These are phyloP conservation scores for Sporothrix pseudoabietina DNA, from an alignment of 2,329 filamentous ascomycete genomes.

Conservation along the genomic window DNA sequence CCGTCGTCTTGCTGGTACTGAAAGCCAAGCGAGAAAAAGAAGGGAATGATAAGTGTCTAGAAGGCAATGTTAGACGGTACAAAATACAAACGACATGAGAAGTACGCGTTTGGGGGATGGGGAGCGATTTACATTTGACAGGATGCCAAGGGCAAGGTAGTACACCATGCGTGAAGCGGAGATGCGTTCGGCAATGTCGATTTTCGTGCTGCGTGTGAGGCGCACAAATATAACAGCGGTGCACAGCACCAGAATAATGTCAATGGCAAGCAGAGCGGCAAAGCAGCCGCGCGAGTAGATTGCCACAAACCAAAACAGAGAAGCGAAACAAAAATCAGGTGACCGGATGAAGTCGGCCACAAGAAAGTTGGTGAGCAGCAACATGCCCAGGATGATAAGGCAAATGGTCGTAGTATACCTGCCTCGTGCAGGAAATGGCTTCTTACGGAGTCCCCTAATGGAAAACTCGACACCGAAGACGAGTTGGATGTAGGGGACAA, in stretches of 20 bases:
- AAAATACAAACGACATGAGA: neutral
- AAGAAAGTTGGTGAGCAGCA: constrained; percentile 59
- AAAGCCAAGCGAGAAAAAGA: constrained; percentile 61
- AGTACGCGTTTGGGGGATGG: too few relatives aligned
- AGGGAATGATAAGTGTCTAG: constrained; percentile 63
- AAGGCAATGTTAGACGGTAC: neutral
- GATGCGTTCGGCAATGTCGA: constrained; percentile 62
- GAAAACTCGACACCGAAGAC: constrained; percentile 66
- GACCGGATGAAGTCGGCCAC: constrained; percentile 59
- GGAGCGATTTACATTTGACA: constrained; percentile 56
- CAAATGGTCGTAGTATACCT: constrained; percentile 64
- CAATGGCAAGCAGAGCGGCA: constrained; percentile 54
- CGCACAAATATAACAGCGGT: constrained; percentile 59
- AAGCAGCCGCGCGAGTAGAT: constrained; percentile 62
- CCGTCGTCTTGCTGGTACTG: constrained; percentile 42
- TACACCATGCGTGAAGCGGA: constrained; percentile 71
- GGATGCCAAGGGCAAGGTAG: constrained; percentile 60
- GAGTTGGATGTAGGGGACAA: constrained; percentile 66
- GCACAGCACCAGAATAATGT: constrained; percentile 54
- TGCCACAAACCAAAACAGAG: constrained; percentile 67
- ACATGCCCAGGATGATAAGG: constrained; percentile 52
- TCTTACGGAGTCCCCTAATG: constrained; percentile 55
- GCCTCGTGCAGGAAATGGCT: constrained; percentile 60
- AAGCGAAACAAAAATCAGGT: constrained; percentile 65
- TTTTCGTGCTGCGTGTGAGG: constrained; percentile 55